Base-by-base conservation (phyloP, 768 basidiomycete genomes). In the Pleurotus citrinopileatus region DNA sequence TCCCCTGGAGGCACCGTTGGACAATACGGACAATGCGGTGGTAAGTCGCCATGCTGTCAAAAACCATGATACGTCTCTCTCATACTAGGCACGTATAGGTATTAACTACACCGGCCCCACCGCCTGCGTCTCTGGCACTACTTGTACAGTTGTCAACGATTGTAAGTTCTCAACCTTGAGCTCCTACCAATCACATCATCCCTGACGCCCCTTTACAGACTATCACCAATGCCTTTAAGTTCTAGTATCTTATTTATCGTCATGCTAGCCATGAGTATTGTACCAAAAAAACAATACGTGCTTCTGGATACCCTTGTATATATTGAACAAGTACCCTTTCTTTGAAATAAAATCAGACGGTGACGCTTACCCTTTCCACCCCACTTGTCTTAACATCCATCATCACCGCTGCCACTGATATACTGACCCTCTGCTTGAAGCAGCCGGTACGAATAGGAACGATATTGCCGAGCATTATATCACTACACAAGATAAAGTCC, bases 141-240 rank as follows among this genome's bases (percentile, higher is more conserved):
- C 59, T 38, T 77, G 76, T 56, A 57, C 55, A 15, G 74, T 59
- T 72, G 61, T 28, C 74, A 76, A 58, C 74, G 72, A 69, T 59
- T 76, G 74, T 73, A 55, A 60, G 70, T 34, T 38, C 12, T 27
- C n/a, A n/a, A 44, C 29, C 12, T 10, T 9, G 2, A 7, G 10
- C n/a, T 20, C 22, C 17, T 25, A 37, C 15, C 3, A 19, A 10
- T 32, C 55, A 7, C 7, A 7, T 29, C 15, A 20, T 36, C 17
- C 8, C 10, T 38, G 15, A 23, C n/a, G 15, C 26, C 13, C 32
- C 17, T 9, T 36, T 15, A 23, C 19, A 50, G 48, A 26, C 22
- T 50, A 50, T 32, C 27, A 20, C 5, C 48, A 50, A 36, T 50
- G 48, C 22, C 48, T 50, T 22, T 50, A 25, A 50, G 22, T 47